Base-by-base conservation (phyloP, 176 grass and related monocot species). In the Oropetium thomaeum region DNA sequence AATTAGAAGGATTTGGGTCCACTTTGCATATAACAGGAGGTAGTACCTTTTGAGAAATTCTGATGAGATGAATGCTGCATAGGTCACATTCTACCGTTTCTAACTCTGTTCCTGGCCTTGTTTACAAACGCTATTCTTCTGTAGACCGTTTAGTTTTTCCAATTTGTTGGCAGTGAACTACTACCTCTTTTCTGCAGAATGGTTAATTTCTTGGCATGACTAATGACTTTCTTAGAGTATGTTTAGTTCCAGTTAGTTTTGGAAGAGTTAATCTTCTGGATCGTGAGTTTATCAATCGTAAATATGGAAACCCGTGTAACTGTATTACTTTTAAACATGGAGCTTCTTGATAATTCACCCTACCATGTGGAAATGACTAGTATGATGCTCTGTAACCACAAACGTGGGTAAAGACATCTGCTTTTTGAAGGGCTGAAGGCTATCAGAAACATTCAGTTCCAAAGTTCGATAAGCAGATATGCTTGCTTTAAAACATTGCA, bases 271-370 rank as follows among this genome's bases (percentile, higher is more conserved):
- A 40, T 38, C 1, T 82, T 55, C 49, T 23, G 39, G 62, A 73
- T 78, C 35, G 33, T 22, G 32, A 72, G 25, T 73, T 47, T 41
- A 66, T 67, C 39, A 28, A 35, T 60, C 37, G 26, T 73, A 9
- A 17, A 8, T 61, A 59, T 40, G 25, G 40, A 54, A 54, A 14
- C 47, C 22, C 28, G 3, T 58, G 65, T 65, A 42, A 67, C 76
- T 31, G 19, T 81, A 23, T 63, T 86, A 47, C 69, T 62, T 30
- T 38, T 65, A 71, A 57, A 15, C 43, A 71, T 65, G 52, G 37
- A 83, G n/a, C 29, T 68, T 77, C 64, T 41, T 53, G 68, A 79
- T 51, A 74, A 25, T 60, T 70, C 78, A 53, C 38, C 5, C 31
- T 63, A 38, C 73, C 73, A 41, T 79, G 26, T 72, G 73, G 53